phyloP scores from a whole-genome alignment of 257 asterid genomes.

The Gentiana dahurica region DNA sequence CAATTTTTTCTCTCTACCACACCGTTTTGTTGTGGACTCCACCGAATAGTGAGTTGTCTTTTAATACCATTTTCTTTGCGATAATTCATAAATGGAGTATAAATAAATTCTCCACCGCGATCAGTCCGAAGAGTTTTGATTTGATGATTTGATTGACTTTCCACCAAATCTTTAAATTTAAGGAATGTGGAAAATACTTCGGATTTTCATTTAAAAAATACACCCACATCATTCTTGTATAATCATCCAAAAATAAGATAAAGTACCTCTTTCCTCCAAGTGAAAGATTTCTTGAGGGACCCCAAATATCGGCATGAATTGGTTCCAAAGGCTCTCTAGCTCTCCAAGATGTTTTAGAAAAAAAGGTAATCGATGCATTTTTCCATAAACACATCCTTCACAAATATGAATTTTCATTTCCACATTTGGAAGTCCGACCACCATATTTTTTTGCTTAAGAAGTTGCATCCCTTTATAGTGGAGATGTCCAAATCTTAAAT shows the following conservation, averaged over 20 bases:
- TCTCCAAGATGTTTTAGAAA: slow-evolving; percentile 10
- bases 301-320: slow-evolving; percentile 5
- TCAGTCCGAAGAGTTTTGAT: slow-evolving; percentile 3
- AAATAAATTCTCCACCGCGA: neutral
- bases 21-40: slow-evolving; percentile 18
- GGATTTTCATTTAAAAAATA: slow-evolving; percentile 5
- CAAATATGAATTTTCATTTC: slow-evolving; percentile 1
- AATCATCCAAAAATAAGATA: slow-evolving; percentile 4
- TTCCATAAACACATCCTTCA: slow-evolving; percentile 9
- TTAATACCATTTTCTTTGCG: slow-evolving; percentile 11
- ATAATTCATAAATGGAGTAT: neutral
- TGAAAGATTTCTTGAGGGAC: neutral
- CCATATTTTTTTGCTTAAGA: slow-evolving; percentile 13
- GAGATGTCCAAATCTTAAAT: neutral
- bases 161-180: slow-evolving; percentile 7
- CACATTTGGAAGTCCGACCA: slow-evolving; percentile 7
- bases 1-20: slow-evolving; percentile 9
- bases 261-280: too few species aligned
- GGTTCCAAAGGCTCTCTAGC: slow-evolving; percentile 6
- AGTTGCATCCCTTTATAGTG: slow-evolving; percentile 5
- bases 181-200: slow-evolving; percentile 9
- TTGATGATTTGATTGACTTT: slow-evolving; percentile 4
- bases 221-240: slow-evolving; percentile 9
- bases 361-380: neutral
- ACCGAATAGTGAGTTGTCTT: slow-evolving; percentile 7